Evolutionary conservation across 139 green algal genomes (phyloP).

Genomic region (Mesostigma viride): DNA sequence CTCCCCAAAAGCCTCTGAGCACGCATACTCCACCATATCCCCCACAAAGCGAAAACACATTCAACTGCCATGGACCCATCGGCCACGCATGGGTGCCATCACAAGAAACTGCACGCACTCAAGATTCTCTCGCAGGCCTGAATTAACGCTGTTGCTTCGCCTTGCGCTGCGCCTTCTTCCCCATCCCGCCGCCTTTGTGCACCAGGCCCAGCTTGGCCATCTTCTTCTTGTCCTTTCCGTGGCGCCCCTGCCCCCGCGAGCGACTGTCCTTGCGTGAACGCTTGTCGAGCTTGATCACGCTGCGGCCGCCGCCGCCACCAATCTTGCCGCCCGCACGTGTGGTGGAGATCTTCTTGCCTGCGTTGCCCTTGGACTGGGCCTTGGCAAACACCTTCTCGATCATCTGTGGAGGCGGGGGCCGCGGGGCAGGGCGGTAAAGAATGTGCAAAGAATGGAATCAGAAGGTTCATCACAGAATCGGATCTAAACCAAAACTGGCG

Average conservation of each 20-base stretch:
- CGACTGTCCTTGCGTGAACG: not conserved
- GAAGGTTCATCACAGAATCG: too few relatives aligned
- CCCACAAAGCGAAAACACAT: too few relatives aligned
- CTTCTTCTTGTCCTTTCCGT: not conserved
- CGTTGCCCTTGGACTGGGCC: slow-evolving; percentile 6
- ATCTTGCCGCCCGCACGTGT: not conserved
- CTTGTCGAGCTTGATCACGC: not conserved
- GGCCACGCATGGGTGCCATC: too few relatives aligned
- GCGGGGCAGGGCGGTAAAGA: too few relatives aligned
- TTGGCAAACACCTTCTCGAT: slow-evolving; percentile 28
- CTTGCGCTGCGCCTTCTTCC: not conserved
- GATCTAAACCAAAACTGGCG: too few relatives aligned
- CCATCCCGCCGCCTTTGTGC: not conserved
- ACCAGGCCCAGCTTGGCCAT: not conserved
- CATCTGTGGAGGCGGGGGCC: too few relatives aligned
- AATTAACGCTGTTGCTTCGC: not conserved
- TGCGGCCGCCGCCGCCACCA: not conserved
- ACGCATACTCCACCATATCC: too few relatives aligned
- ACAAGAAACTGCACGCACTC: too few relatives aligned
- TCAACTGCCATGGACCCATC: too few relatives aligned
- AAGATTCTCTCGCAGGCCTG: too few relatives aligned
- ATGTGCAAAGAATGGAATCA: too few relatives aligned
- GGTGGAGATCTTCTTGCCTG: not conserved
- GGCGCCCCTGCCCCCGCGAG: not conserved
- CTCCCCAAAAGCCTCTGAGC: too few relatives aligned